Evolutionary conservation across 768 basidiomycete genomes (phyloP).

Genomic region (Naganishia vaughanmartiniae): DNA sequence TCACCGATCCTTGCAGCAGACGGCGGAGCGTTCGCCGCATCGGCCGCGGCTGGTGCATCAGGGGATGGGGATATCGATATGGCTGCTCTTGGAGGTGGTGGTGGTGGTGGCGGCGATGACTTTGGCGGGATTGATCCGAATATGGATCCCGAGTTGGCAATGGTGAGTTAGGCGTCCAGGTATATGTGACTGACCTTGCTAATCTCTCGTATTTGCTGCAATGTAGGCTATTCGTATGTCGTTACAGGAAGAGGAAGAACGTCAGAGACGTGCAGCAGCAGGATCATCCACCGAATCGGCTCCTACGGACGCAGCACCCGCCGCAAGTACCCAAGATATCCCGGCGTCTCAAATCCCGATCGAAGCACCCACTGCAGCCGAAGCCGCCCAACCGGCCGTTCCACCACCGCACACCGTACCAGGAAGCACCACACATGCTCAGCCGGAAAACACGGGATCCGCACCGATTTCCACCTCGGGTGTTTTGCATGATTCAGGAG

Average conservation of each 20-base stretch:
- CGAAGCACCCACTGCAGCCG: conserved; percentile 16
- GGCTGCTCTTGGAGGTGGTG: conserved; percentile 55
- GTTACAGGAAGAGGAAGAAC: conserved; percentile 76
- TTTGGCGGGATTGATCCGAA: conserved; percentile 86
- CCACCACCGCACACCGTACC: conserved; percentile 11
- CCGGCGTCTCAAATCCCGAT: conserved; percentile 37
- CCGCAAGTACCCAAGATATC: conserved; percentile 40
- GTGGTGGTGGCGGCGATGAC: conserved; percentile 54
- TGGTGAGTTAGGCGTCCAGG: conserved; percentile 60
- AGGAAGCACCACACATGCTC: conserved; percentile 14
- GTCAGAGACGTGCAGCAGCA: conserved; percentile 64
- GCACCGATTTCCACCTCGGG: conserved; percentile 33
- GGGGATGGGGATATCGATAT: conserved; percentile 51
- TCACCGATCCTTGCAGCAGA: conserved; percentile 81
- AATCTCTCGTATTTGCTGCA: background rate
- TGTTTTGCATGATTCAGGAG: conserved; percentile 57
- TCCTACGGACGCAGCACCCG: conserved; percentile 43
- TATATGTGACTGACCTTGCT: background rate
- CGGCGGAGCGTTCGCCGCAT: conserved; percentile 62
- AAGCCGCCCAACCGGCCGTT: conserved; percentile 15
- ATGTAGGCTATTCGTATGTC: conserved; percentile 92
- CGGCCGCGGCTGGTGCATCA: conserved; percentile 49
- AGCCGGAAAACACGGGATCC: conserved; percentile 33
- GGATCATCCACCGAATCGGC: conserved; percentile 49
- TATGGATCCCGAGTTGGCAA: conserved; percentile 92